These are phyloP conservation scores for Boletus vermiculosoides DNA, from an alignment of 768 basidiomycete genomes.

Conservation along the genomic window DNA sequence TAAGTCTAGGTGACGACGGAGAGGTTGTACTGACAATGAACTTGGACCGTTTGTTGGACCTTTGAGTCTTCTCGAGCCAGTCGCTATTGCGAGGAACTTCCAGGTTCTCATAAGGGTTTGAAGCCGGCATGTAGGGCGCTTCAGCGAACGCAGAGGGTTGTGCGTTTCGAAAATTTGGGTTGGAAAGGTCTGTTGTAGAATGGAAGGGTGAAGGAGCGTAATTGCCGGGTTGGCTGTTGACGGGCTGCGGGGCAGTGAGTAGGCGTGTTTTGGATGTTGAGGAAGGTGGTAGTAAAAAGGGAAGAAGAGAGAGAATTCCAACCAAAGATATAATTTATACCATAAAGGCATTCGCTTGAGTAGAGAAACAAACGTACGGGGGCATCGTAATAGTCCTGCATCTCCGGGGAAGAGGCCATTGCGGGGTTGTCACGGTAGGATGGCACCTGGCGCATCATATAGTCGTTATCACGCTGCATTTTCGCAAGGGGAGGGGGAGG, in stretches of 20 bases:
- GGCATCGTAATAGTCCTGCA: slow-evolving; percentile 33
- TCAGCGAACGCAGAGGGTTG: slow-evolving; percentile 26
- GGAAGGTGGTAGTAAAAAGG: not conserved
- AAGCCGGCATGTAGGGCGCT: slow-evolving; percentile 23
- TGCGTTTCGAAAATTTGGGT: slow-evolving; percentile 24
- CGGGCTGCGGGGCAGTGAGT: slow-evolving; percentile 33
- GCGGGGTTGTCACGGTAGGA: slow-evolving; percentile 22
- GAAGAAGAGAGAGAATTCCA: not conserved
- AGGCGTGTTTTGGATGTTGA: not conserved
- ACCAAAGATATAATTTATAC: not conserved
- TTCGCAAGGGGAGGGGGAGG: not conserved
- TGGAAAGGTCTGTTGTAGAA: slow-evolving; percentile 20
- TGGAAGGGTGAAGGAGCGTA: slow-evolving; percentile 37
- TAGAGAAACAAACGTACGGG: slow-evolving; percentile 11
- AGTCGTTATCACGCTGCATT: slow-evolving; percentile 26
- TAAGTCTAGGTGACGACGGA: not conserved
- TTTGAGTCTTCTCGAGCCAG: slow-evolving; percentile 40
- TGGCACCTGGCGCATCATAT: slow-evolving; percentile 28
- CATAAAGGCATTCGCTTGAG: slow-evolving; percentile 3
- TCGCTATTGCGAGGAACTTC: slow-evolving; percentile 34
- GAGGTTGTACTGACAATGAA: slow-evolving; percentile 48
- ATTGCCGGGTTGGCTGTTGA: slow-evolving; percentile 32
- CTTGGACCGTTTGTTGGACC: slow-evolving; percentile 45
- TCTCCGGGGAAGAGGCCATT: slow-evolving; percentile 18
- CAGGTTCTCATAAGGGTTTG: slow-evolving; percentile 35